These are phyloP conservation scores for Neurospora sp. DNA, from an alignment of 495 filamentous ascomycete species.

Conservation along the genomic window DNA sequence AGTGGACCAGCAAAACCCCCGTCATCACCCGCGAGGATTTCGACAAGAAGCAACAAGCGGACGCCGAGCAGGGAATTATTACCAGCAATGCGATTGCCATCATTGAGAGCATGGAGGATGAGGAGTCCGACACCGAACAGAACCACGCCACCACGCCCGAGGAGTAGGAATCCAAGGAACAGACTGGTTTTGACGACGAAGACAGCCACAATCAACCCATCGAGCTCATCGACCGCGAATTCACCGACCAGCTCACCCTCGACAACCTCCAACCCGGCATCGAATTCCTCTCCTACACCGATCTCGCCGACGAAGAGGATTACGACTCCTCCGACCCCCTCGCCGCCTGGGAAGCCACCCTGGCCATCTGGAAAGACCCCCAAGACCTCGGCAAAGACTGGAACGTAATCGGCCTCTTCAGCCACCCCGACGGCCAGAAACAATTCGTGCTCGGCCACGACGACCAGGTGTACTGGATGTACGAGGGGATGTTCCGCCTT, in stretches of 20 bases:
- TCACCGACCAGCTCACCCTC: neutral
- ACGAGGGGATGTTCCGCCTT: neutral
- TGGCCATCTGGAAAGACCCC: neutral
- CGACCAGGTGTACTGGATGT: neutral
- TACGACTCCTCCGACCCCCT: neutral
- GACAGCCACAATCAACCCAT: neutral
- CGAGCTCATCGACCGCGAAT: neutral
- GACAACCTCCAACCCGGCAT: neutral
- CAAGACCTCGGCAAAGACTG: neutral
- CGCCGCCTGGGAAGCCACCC: neutral
- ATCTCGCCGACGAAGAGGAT: neutral
- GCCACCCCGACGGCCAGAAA: neutral
- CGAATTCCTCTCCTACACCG: neutral
- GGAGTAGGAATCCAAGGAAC: neutral
- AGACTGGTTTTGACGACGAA: neutral
- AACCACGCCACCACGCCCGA: neutral
- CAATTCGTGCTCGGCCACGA: neutral
- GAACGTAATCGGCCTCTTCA: neutral
- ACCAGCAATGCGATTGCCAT: neutral
- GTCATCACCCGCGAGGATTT: neutral
- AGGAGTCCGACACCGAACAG: neutral
- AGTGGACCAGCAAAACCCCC: neutral
- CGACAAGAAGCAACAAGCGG: neutral
- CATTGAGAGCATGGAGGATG: neutral
- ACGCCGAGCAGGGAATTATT: neutral